Conservation (phyloP, 768 basidiomycete genomes). For the Agaricus subrufescens region DNA sequence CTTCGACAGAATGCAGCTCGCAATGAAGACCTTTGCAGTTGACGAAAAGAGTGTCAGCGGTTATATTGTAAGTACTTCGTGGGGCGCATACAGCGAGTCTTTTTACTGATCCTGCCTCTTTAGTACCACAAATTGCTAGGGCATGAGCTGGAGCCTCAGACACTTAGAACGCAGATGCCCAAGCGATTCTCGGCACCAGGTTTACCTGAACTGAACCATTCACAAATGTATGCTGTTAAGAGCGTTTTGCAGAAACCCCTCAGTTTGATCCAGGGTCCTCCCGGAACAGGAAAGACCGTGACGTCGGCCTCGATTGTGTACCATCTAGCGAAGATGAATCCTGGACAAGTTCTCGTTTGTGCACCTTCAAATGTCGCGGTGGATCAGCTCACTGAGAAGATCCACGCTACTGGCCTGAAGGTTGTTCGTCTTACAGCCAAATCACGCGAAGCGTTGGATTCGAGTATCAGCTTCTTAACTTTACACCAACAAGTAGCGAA, state of each 20-base stretch:
- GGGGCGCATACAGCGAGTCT: background rate
- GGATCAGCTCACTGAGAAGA: constrained; percentile 98
- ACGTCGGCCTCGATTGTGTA: constrained; percentile 99
- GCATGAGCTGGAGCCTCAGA: constrained; percentile 95
- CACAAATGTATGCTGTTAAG: constrained; percentile 99
- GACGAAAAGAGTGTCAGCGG: constrained; percentile 99
- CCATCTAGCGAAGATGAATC: constrained; percentile 99
- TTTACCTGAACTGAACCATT: constrained; percentile 97
- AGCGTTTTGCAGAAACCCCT: constrained; percentile 97
- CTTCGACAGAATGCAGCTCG: constrained; percentile 98
- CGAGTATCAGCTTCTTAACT: constrained; percentile 90
- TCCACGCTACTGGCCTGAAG: constrained; percentile 97
- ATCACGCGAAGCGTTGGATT: constrained; percentile 96
- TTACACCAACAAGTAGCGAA: constrained; percentile 97
- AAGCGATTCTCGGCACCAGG: constrained; percentile 97
- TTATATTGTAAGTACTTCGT: constrained; percentile 73
- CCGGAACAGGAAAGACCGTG: constrained; percentile 98
- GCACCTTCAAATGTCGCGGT: constrained; percentile 99
- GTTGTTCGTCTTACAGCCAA: constrained; percentile 98
- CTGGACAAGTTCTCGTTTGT: constrained; percentile 97
- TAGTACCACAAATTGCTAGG: constrained; percentile 98
- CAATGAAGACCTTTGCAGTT: constrained; percentile 99
- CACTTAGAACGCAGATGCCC: constrained; percentile 88
- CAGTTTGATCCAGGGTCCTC: constrained; percentile 96
- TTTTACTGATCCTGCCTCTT: constrained; percentile 8